A percentile compares a stretch with the other conserved stretches of the same genome.
Evolutionary conservation across 805 yeast species (phyloP).

Genomic region (Teunomyces barrocoloradensis): DNA sequence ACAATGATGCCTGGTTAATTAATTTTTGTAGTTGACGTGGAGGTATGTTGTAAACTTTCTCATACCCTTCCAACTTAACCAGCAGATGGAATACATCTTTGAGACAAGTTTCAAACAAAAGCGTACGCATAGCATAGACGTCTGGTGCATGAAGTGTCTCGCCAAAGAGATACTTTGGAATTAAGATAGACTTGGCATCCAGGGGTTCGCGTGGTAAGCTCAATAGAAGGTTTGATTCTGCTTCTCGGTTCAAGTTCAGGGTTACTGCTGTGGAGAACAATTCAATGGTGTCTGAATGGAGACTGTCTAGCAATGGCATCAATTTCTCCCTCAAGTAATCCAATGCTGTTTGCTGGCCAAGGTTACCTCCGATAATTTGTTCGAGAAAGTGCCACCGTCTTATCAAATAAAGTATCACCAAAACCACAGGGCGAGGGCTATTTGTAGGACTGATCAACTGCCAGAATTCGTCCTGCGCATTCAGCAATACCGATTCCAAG

Average conservation of each 20-base stretch:
- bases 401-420: slow-evolving; percentile 22
- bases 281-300: slow-evolving; percentile 3
- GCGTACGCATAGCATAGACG: slow-evolving; percentile 2
- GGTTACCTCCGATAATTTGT: slow-evolving; percentile 1
- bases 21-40: slow-evolving; percentile 20
- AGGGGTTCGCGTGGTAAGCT: background rate
- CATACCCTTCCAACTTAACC: slow-evolving; percentile 1
- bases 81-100: slow-evolving; percentile 5
- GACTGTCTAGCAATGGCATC: slow-evolving; percentile 25
- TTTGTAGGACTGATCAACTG: slow-evolving; percentile 1
- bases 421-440: slow-evolving; percentile 8
- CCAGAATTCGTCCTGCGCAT: slow-evolving; percentile 5
- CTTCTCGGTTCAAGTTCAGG: slow-evolving; percentile 18
- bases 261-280: slow-evolving; percentile 6
- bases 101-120: slow-evolving; percentile 9
- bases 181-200: background rate
- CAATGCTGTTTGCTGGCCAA: slow-evolving; percentile 6
- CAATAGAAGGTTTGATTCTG: slow-evolving; percentile 15
- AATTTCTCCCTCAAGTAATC: slow-evolving; percentile 23
- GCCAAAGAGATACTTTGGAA: background rate
- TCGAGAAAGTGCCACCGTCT: slow-evolving; percentile 24
- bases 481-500: slow-evolving; percentile 6
- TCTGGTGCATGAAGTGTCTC: background rate
- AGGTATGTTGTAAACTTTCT: slow-evolving; percentile 16
- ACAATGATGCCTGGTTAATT: slow-evolving; percentile 19